Evolutionary conservation across 371 early-diverging fungal genomes (phyloP).

Genomic region (Apophysomyces sp.): DNA sequence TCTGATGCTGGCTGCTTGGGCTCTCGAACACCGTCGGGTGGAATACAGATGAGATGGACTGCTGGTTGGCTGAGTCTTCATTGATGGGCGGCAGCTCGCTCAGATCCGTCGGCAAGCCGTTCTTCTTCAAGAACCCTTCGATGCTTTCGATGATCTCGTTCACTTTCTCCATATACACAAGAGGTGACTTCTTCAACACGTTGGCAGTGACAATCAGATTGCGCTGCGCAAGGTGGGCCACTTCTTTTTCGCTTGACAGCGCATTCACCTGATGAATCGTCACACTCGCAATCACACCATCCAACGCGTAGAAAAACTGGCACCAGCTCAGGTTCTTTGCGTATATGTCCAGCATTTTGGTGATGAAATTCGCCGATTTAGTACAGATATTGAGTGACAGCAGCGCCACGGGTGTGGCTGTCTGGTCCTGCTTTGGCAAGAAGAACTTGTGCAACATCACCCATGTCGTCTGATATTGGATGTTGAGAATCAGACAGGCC

Average conservation of each 20-base stretch:
- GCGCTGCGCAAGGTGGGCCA: slow-evolving; percentile 36
- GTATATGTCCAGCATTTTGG: slow-evolving; percentile 46
- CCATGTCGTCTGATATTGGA: slow-evolving; percentile 50
- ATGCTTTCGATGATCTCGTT: slow-evolving; percentile 41
- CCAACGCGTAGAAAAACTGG: slow-evolving; percentile 45
- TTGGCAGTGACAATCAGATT: slow-evolving; percentile 42
- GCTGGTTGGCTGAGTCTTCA: slow-evolving; percentile 40
- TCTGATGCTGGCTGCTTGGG: background rate
- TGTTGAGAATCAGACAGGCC: slow-evolving; percentile 35
- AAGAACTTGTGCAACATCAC: slow-evolving; percentile 52
- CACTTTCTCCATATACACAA: slow-evolving; percentile 52
- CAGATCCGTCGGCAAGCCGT: slow-evolving; percentile 24
- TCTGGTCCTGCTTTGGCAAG: slow-evolving; percentile 31
- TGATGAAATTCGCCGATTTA: slow-evolving; percentile 35
- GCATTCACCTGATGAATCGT: slow-evolving; percentile 51
- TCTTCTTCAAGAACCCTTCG: slow-evolving; percentile 33
- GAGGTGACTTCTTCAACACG: slow-evolving; percentile 43
- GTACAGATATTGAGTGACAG: slow-evolving; percentile 35
- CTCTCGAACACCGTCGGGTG: slow-evolving; percentile 28
- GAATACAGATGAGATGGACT: slow-evolving; percentile 36
- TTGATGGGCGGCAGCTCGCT: slow-evolving; percentile 37
- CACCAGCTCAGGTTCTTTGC: slow-evolving; percentile 40
- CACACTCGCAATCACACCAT: slow-evolving; percentile 48
- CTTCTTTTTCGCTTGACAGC: slow-evolving; percentile 37
- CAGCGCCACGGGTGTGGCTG: slow-evolving; percentile 31